phyloP scores from a whole-genome alignment of 108 stramenopile species.

The Skeletonema costatum region DNA sequence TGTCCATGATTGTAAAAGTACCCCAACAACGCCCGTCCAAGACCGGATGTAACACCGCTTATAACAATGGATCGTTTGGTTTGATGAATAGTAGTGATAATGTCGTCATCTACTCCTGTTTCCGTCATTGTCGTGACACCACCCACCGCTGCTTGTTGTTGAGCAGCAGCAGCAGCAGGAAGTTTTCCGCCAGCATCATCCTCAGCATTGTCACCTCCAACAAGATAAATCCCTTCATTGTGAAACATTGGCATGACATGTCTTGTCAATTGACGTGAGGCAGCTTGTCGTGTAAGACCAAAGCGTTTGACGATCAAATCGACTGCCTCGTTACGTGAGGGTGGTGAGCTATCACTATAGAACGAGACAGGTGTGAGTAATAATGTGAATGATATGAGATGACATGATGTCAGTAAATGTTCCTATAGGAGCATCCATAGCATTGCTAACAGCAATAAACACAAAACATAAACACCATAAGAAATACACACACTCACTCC shows the following conservation, averaged over 20 bases:
- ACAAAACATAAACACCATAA: background rate
- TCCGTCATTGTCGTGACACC: background rate
- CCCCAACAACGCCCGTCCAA: conserved; percentile 3
- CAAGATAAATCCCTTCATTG: background rate
- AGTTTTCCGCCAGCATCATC: background rate
- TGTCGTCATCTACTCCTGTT: background rate
- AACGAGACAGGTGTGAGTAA: background rate
- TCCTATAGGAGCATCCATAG: background rate
- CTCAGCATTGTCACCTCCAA: background rate
- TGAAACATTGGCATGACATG: conserved; percentile 7
- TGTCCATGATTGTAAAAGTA: conserved; percentile 13
- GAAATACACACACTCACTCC: background rate
- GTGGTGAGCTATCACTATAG: conserved; percentile 1
- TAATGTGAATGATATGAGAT: background rate
- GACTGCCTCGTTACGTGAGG: conserved; percentile 21
- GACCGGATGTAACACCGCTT: conserved; percentile 2
- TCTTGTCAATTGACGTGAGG: conserved; percentile 4
- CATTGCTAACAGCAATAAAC: background rate
- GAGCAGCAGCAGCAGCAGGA: background rate
- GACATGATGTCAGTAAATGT: too few relatives aligned
- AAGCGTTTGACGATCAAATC: conserved; percentile 4
- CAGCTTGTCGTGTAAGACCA: background rate
- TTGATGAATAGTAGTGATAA: background rate
- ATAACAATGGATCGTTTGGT: conserved; percentile 10
- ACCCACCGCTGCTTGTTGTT: background rate